phyloP scores from a whole-genome alignment of 2,329 filamentous ascomycete species.

The Pyrenophora teres region DNA sequence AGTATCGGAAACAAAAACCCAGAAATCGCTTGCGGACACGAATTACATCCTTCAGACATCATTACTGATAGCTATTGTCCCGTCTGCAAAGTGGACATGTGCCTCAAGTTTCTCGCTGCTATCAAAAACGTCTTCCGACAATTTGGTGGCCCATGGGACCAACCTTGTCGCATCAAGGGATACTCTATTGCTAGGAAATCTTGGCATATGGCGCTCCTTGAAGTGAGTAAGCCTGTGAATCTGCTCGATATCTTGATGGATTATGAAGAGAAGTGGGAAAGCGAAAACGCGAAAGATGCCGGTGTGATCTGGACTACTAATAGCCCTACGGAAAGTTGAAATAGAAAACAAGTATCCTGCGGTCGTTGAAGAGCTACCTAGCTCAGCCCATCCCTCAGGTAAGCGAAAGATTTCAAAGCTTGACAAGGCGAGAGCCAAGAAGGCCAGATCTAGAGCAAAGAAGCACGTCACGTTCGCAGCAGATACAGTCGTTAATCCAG shows the following conservation, averaged over 20 bases:
- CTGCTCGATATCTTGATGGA: not conserved
- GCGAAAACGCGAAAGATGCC: not conserved
- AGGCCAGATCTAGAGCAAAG: not conserved
- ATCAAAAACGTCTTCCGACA: not conserved
- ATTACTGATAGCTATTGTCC: not conserved
- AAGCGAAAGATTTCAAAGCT: not conserved
- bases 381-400: accelerated
- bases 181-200: not conserved
- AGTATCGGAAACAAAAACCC: not conserved
- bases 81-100: not conserved
- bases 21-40: not conserved
- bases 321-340: not conserved
- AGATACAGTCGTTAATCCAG: not conserved
- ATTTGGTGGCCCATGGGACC: not conserved
- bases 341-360: not conserved
- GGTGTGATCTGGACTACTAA: not conserved
- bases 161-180: not conserved
- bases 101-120: not conserved
- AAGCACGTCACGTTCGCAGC: not conserved
- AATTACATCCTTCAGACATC: not conserved
- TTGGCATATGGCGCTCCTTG: not conserved
- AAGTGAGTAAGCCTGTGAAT: not conserved
- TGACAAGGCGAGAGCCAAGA: not conserved
- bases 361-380: not conserved
- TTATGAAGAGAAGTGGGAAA: not conserved